phyloP scores from a whole-genome alignment of 768 basidiomycete species.

The Trametes meyenii region DNA sequence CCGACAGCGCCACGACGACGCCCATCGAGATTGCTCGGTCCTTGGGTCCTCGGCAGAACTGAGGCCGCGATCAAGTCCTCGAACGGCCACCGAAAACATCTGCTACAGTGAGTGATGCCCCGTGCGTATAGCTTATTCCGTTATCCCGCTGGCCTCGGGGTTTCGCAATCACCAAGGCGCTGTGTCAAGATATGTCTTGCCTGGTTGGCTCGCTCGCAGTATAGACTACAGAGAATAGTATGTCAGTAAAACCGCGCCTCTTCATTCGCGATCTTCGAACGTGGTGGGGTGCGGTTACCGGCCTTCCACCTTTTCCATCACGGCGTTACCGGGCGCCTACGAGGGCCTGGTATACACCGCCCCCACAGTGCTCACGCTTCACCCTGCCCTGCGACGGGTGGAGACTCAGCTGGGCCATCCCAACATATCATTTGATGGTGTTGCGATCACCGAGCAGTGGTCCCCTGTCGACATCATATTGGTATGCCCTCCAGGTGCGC shows the following conservation, averaged over 20 bases:
- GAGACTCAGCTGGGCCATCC: slow-evolving; percentile 7
- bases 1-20: no score
- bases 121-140: background rate
- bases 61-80: background rate
- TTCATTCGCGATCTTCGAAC: no score
- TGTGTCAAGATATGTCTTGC: background rate
- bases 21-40: no score
- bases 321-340: background rate
- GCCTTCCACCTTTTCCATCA: background rate
- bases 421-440: slow-evolving; percentile 21
- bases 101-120: background rate
- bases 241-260: no score
- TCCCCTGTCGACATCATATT: background rate
- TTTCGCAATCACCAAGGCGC: background rate
- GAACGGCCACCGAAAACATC: background rate
- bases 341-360: background rate
- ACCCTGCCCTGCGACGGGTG: background rate
- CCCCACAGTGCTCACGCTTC: slow-evolving; percentile 1
- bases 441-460: background rate
- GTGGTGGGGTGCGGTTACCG: no score
- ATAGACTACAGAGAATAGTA: no score
- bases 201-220: no score
- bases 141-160: background rate
- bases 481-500: background rate
- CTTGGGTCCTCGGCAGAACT: no score